Evolutionary conservation across 164 flowering plant genomes (phyloP).

Genomic region (Chloranthus sessilifolius): DNA sequence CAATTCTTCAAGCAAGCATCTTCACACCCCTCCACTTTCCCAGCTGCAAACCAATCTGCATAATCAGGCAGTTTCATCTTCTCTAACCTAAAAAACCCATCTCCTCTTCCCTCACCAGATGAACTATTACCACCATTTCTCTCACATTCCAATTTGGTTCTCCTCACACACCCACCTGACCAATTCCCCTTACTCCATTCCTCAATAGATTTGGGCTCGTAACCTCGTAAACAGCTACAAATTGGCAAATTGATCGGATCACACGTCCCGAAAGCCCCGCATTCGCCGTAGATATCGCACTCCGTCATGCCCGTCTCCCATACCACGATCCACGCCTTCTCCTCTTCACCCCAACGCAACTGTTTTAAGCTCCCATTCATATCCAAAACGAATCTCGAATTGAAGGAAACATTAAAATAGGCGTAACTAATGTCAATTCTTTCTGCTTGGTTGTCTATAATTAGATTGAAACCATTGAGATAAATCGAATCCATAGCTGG

Average conservation of each 20-base stretch:
- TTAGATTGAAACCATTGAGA: background rate
- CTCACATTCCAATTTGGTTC: background rate
- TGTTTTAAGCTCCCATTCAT: background rate
- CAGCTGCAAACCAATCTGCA: background rate
- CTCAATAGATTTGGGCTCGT: conserved; percentile 18
- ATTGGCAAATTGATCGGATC: background rate
- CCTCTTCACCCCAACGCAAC: background rate
- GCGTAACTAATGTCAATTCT: conserved; percentile 10
- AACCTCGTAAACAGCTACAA: conserved; percentile 34
- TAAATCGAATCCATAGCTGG: background rate
- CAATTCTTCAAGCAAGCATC: background rate
- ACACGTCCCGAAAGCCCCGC: conserved; percentile 9
- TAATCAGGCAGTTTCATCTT: background rate
- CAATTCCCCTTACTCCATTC: conserved; percentile 8
- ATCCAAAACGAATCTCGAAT: background rate
- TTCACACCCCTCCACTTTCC: background rate
- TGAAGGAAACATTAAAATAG: background rate
- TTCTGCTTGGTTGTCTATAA: no score
- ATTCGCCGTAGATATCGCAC: conserved; percentile 1
- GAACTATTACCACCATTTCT: no score
- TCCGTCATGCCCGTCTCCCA: background rate
- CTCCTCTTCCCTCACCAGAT: no score
- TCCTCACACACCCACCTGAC: conserved; percentile 4
- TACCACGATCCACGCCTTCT: background rate
- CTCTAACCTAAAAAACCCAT: background rate